Evolutionary conservation across 2,329 filamentous ascomycete species (phyloP), one percentile per base, ranked within the genome.

Genomic region (Rasamsonia emersonii): DNA sequence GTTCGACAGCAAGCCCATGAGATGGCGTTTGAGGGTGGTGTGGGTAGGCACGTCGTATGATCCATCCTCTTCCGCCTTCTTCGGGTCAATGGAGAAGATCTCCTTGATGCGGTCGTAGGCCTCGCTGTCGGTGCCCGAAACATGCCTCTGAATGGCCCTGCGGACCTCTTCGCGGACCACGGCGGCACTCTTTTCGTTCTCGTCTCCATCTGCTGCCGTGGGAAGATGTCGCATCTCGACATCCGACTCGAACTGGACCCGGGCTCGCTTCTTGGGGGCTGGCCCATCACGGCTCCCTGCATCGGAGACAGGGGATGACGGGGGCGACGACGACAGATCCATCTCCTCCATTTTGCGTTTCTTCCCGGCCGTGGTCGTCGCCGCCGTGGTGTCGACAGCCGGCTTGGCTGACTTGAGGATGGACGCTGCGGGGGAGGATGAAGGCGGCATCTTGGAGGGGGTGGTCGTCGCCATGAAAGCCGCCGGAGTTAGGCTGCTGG

Each of bases 121-220:
- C 29, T 67, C 62, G 45, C 70, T 71, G 42, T 78, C 71, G 36
- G 66, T 64, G 14, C 57, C 52, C 4, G 65, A 60, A 32, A 61
- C 47, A 49, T 71, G 70, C 46, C 65, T 63, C 46, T 73, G 66
- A 26, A 76, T 64, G 35, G 70, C 74, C 38, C 71, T 62, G 40
- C 70, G 66, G 14, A 79, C 73, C 50, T 79, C 74, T 50, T 79
- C 74, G 32, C 69, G 69, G 32, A 79, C 65, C 28, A 79, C 61
- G 28, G 72, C 68, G 35, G 64, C 54, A 36, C 67, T 69, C 57
- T 75, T 76, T 40, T 71, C 68, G 36, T 56, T 59, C 32, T 61
- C 32, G 65, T 50, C 38, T 69, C 58, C 30, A 68, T 59, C 30
- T 28, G 33, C 35, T 6, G 21, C 13, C 16, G 13, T 16, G 7